Evolutionary conservation across 441 rosid species (phyloP), one percentile per base, ranked within the genome.

Genomic region (Erysimum cheiri): DNA sequence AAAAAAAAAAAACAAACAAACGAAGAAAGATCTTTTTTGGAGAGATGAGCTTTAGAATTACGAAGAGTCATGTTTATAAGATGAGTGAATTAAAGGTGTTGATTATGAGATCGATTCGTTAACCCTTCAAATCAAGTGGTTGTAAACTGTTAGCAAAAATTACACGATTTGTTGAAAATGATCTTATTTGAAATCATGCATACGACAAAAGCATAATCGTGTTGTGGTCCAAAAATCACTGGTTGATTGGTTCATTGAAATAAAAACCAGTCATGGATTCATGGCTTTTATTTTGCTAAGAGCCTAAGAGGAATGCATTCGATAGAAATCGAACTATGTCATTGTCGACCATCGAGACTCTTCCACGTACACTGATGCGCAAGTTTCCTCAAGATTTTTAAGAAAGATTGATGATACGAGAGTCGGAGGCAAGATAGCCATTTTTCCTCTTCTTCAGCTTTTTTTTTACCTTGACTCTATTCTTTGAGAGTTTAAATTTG

Each of bases 351-450:
- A 40, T 40, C 7, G 6, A 40, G 44, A 40, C 44, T 40, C 14
- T 40, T 40, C 44, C 44, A 13, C 14, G 6, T 40, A 4, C 0
- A 11, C 41, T 10, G n/a, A 37, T 37, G 26, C 17, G 50, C 12
- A 1, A 17, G 26, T n/a, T 41, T 41, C 17, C 46, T 17, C 8
- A 1, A 4, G 17, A 26, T 44, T 19, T n/a, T 13, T 22, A 2
- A 65, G 44, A 46, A 57, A 8, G 26, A 67, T 9, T 8, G 64
- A 41, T 19, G 64, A 39, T 26, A 77, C 8, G 0, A 82, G 59
- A 37, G 78, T 63, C 46, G 79, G 15, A 43, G 50, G 46, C 43
- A 13, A 48, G 33, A 53, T 33, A 55, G 47, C 22, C 79, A 77
- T 71, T 13, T 50, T 43, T 22, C 5, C 0, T 7, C 2, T 43